Percentiles rank a stretch among this genome's conserved stretches.
phyloP scores from a whole-genome alignment of 73 alveolate genomes.

The Strombidium stylifer region DNA sequence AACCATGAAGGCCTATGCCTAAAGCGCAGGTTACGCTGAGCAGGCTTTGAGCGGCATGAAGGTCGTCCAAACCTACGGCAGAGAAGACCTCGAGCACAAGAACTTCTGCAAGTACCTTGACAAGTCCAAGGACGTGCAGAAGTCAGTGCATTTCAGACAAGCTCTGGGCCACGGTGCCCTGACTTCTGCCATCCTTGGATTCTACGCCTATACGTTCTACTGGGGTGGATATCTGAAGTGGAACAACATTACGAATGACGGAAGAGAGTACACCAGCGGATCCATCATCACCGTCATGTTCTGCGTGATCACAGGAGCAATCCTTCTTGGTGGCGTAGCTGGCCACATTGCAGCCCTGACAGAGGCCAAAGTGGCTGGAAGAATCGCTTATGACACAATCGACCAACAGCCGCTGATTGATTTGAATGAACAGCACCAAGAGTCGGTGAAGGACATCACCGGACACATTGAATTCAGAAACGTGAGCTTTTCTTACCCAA shows the following conservation, averaged over 20 bases:
- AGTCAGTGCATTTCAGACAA: too few species aligned
- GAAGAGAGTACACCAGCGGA: conserved; percentile 51
- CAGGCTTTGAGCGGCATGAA: conserved; percentile 72
- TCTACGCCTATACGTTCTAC: too few species aligned
- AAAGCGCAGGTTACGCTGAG: conserved; percentile 80
- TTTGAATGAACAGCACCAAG: not conserved
- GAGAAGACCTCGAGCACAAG: conserved; percentile 52
- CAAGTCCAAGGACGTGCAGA: conserved; percentile 24
- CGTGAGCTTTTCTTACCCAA: conserved; percentile 73
- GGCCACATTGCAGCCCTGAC: conserved; percentile 65
- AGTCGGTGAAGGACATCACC: conserved; percentile 14
- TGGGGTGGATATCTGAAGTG: too few species aligned
- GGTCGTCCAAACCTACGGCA: conserved; percentile 65
- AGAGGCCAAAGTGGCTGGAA: conserved; percentile 64
- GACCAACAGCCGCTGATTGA: conserved; percentile 27
- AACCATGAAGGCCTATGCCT: conserved; percentile 55
- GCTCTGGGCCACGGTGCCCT: too few species aligned
- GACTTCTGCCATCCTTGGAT: too few species aligned
- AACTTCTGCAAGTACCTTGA: conserved; percentile 57
- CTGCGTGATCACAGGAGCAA: conserved; percentile 56
- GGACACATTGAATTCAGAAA: conserved; percentile 71
- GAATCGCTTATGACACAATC: conserved; percentile 39
- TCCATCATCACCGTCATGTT: conserved; percentile 51
- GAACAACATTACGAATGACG: too few species aligned
- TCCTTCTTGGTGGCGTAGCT: conserved; percentile 56